Base-by-base conservation (phyloP, 495 filamentous ascomycete species). In the Pyronema omphalodes region DNA sequence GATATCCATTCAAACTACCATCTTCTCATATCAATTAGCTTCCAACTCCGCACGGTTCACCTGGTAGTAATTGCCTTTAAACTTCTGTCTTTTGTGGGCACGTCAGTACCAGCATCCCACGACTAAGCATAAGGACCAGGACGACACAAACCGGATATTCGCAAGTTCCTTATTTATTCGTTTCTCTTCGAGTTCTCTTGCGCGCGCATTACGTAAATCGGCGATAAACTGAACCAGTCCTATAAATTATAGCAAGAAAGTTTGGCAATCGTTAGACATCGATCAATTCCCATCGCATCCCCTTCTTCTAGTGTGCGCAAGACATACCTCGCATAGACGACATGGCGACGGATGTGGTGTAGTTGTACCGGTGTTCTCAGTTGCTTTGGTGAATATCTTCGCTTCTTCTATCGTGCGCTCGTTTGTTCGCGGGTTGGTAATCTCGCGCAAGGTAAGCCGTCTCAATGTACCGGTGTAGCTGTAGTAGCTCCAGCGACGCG, bases 121-220 rank as follows among this genome's bases (percentile, higher is more conserved):
- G 9, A 18, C 29, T n/a, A 35, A 35, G 1, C 39, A 34, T 15
- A 5, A 29, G 23, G 23, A 29, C 23, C 23, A 29, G 54, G 54
- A 18, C 43, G 19, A 45, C 48, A 69, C 74, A 7, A 46, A 81
- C 73, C 91, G 79, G 68, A 99, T 96, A 63, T 99, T 99, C 64
- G 93, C 93, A 64, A 96, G 73, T 71, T 99, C 93, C 70, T 99
- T 99, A 67, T 99, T 99, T 67, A 99, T 95, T 60, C 93, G 75
- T 71, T 99, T 99, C 72, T 99, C 93, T 67, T 99, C 93, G 56
- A 99, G 70, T 66, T 99, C 93, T 40, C 93, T 77, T 17, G 93
- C 93, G 64, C 93, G 74, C 33, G 93, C 93, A 67, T 96, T 96
- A 58, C 93, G 76, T 57, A 99, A 69, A 68, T 99, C 93, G 54